Percentiles rank a stretch among this genome's conserved stretches.
Conservation (phyloP, 441 rosid genomes). For the Erodium texanum region DNA sequence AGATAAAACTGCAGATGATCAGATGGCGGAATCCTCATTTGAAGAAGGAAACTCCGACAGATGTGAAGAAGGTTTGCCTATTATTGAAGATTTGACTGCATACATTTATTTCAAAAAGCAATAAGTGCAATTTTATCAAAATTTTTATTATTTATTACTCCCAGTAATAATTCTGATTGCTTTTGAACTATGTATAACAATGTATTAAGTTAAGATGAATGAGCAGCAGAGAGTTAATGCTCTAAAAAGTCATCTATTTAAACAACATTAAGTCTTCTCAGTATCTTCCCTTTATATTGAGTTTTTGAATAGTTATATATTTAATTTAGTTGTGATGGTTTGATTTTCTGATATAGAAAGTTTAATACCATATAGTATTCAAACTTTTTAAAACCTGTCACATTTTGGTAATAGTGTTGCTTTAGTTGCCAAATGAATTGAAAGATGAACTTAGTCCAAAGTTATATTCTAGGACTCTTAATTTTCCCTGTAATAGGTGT, state of each 20-base stretch:
- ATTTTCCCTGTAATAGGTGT: neutral
- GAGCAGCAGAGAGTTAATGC: neutral
- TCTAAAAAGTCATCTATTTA: neutral
- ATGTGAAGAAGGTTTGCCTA: constrained; percentile 40
- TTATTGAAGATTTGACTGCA: constrained; percentile 26
- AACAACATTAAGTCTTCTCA: neutral
- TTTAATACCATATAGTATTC: neutral
- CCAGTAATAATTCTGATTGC: neutral
- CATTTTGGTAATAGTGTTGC: neutral
- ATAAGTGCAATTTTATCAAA: neutral
- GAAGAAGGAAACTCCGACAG: constrained; percentile 43
- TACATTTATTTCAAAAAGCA: constrained; percentile 3
- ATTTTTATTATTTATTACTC: neutral
- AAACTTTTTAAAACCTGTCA: neutral
- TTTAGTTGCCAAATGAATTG: neutral
- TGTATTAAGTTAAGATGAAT: neutral
- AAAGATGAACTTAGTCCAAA: neutral
- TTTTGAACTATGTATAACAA: neutral
- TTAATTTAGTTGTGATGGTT: neutral
- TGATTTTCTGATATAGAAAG: neutral
- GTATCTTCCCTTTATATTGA: neutral
- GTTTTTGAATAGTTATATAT: neutral
- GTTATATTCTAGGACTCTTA: neutral
- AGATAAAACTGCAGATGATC: constrained; percentile 28
- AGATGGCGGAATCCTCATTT: constrained; percentile 34